Evolutionary conservation across 1,139 yeast genomes (phyloP).

Genomic region (Saccharomyces pastorianus): DNA sequence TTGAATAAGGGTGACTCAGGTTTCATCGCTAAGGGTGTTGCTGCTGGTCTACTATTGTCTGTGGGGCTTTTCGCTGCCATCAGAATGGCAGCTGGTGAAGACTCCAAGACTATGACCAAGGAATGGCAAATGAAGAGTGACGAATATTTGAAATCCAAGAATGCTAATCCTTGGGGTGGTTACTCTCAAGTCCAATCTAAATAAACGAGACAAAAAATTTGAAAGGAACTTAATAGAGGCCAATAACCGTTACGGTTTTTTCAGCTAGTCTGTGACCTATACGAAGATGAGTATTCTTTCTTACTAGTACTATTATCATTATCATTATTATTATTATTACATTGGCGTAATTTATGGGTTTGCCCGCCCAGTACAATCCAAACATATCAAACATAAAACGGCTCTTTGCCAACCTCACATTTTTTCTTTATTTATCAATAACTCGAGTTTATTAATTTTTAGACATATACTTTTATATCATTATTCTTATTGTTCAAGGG

Average conservation of each 20-base stretch:
- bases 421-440: neutral
- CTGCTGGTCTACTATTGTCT: slow-evolving; percentile 60
- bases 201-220: slow-evolving; percentile 22
- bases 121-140: slow-evolving; percentile 97
- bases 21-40: slow-evolving; percentile 71
- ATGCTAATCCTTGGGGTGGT: slow-evolving; percentile 94
- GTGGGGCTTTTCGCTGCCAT: slow-evolving; percentile 51
- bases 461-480: neutral
- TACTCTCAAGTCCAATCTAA: slow-evolving; percentile 89
- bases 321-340: neutral
- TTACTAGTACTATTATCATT: neutral
- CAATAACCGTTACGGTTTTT: neutral
- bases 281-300: neutral
- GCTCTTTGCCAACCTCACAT: neutral
- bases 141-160: slow-evolving; percentile 90
- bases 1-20: slow-evolving; percentile 78
- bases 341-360: neutral
- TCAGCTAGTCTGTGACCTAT: slow-evolving; percentile 1
- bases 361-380: neutral
- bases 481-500: neutral
- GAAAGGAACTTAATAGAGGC: neutral
- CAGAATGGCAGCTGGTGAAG: slow-evolving; percentile 55
- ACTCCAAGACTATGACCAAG: slow-evolving; percentile 77
- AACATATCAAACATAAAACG: neutral
- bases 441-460: neutral